Evolutionary conservation across 2,329 filamentous ascomycete species (phyloP).

Genomic region (Trichoderma brevicompactum): DNA sequence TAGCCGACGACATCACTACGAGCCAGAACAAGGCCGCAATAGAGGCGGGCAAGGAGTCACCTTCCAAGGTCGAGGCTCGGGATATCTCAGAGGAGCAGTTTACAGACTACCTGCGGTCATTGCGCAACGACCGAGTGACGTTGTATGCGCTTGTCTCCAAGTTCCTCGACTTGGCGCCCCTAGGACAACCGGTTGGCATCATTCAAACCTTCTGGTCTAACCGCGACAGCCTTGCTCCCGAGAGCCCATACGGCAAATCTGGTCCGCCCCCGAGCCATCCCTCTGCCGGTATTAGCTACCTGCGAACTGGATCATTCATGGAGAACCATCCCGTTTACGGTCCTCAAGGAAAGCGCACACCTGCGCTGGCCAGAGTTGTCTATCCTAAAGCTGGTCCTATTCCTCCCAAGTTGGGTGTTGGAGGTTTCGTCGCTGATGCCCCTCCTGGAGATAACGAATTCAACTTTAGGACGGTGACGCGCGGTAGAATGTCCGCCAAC

Average conservation of each 20-base stretch:
- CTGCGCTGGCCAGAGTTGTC: slow-evolving; percentile 57
- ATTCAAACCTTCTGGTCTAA: slow-evolving; percentile 36
- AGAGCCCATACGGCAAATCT: slow-evolving; percentile 53
- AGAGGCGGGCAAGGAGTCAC: slow-evolving; percentile 44
- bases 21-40: slow-evolving; percentile 44
- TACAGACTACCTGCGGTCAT: slow-evolving; percentile 54
- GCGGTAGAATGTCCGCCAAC: slow-evolving; percentile 30
- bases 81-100: slow-evolving; percentile 58
- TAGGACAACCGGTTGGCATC: slow-evolving; percentile 44
- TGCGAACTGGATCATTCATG: slow-evolving; percentile 58
- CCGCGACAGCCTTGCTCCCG: slow-evolving; percentile 35
- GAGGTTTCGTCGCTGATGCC: slow-evolving; percentile 56
- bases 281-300: slow-evolving; percentile 65
- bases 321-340: slow-evolving; percentile 66
- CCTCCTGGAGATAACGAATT: slow-evolving; percentile 50
- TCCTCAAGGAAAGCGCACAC: slow-evolving; percentile 56
- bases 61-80: slow-evolving; percentile 36
- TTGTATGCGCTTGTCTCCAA: slow-evolving; percentile 61
- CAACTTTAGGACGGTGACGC: slow-evolving; percentile 39
- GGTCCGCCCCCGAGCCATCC: slow-evolving; percentile 66
- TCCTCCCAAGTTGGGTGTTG: slow-evolving; percentile 56
- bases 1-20: slow-evolving; percentile 52
- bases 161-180: slow-evolving; percentile 65
- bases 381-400: slow-evolving; percentile 45
- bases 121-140: slow-evolving; percentile 56